These are phyloP conservation scores for Globisporangium parvum DNA, from an alignment of 352 stramenopile species.

Conservation along the genomic window DNA sequence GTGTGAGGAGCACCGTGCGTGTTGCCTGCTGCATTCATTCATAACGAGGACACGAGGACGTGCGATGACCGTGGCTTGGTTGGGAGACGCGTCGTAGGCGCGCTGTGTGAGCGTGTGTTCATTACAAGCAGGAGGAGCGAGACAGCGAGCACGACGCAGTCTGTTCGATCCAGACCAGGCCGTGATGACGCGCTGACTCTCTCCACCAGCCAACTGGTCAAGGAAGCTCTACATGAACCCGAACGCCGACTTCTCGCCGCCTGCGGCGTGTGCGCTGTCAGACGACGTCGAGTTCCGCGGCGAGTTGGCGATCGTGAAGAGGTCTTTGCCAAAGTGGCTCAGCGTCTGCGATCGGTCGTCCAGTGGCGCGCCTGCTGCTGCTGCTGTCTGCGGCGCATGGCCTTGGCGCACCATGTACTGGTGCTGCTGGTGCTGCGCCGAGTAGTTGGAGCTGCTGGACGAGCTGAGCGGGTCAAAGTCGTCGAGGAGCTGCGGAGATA, in stretches of 20 bases:
- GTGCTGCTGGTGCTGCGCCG: constrained; percentile 22
- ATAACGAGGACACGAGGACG: too few species aligned
- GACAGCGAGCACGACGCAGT: too few species aligned
- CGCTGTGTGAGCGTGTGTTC: neutral
- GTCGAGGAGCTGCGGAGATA: constrained; percentile 29
- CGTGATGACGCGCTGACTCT: neutral
- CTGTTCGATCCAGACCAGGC: constrained; percentile 1
- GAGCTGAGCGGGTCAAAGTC: constrained; percentile 41
- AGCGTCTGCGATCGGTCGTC: constrained; percentile 63
- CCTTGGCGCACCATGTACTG: constrained; percentile 22
- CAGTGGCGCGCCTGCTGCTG: constrained; percentile 20
- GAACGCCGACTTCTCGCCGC: constrained; percentile 68
- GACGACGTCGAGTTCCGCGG: constrained; percentile 31
- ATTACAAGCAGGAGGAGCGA: too few species aligned
- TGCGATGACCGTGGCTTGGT: too few species aligned
- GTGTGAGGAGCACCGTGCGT: neutral
- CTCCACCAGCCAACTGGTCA: neutral
- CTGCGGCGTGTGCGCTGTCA: constrained; percentile 7
- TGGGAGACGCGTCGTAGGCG: too few species aligned
- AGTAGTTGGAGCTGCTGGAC: constrained; percentile 18
- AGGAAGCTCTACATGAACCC: constrained; percentile 83
- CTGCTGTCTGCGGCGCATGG: constrained; percentile 15
- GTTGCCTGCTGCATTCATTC: neutral
- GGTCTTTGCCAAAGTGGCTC: constrained; percentile 78
- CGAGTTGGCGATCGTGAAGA: constrained; percentile 84